Base-by-base conservation (phyloP, 2,329 filamentous ascomycete genomes). In the Septoria petroselini region DNA sequence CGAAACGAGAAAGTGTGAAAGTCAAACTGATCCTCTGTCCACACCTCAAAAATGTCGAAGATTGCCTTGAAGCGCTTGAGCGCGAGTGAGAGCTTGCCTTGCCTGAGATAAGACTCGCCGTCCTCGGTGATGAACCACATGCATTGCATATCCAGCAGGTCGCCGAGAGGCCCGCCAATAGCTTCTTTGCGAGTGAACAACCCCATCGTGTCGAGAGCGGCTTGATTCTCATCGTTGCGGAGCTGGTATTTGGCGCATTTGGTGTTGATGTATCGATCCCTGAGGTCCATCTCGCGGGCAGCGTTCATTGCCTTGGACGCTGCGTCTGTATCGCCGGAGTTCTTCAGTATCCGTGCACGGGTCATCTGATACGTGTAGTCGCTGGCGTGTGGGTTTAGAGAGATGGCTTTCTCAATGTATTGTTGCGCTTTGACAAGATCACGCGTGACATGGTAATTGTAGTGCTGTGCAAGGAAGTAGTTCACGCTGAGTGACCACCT, bases 11-110 rank as follows among this genome's bases (percentile, higher is more conserved):
- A 98, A 68, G 83, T 89, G 76, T 98, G 94, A 76, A 98, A 98
- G 68, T 98, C 93, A 63, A 97, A 96, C 65, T 98, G 93, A 62
- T 98, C 93, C 68, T 98, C 94, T 66, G 95, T 86, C 93, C 93
- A 98, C 15, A 89, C 83, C 59, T 97, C 91, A 64, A 98, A 98
- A 58, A 98, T 94, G 70, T 88, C 89, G 68, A 85, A 85, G 50
- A 98, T 81, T 17, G 88, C 78, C 58, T 91, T 88, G 70, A 96
- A 91, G 41, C 94, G 83, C 76, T 98, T 98, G 45, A 98, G 76
- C 0, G 94, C 91, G 52, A 96, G 78, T 3, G 86, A 89, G 39
- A 87, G 74, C 61, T 95, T 90, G 57, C 84, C 84, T 67, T 90
- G 86, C 42, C 93, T 84, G 50, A 87, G 76, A 68, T 91, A 90